These are phyloP conservation scores for Fusarium vanettenii DNA, from an alignment of 2,329 filamentous ascomycete genomes.

Conservation along the genomic window DNA sequence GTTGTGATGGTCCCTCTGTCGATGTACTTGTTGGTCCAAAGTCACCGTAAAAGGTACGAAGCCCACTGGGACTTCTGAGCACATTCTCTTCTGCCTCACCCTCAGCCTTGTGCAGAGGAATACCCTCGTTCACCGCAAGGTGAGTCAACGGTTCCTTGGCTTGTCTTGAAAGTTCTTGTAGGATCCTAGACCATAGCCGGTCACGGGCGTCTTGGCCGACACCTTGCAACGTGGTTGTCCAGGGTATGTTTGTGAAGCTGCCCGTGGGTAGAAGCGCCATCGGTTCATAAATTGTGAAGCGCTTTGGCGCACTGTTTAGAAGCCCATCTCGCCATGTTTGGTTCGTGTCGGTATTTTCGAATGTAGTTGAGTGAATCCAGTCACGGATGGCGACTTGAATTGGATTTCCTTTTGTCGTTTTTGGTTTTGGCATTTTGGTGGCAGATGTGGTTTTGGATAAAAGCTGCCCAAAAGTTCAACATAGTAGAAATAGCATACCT, in stretches of 20 bases:
- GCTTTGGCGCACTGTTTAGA: conserved; percentile 60
- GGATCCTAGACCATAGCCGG: conserved; percentile 61
- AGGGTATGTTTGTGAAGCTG: conserved; percentile 60
- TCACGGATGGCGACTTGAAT: conserved; percentile 47
- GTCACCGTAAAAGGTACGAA: conserved; percentile 77
- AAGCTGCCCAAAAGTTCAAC: neutral
- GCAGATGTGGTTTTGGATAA: conserved; percentile 9
- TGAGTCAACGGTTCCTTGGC: conserved; percentile 61
- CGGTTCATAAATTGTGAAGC: conserved; percentile 71
- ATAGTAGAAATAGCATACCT: neutral
- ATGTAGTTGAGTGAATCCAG: conserved; percentile 43
- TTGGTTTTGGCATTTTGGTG: conserved; percentile 44
- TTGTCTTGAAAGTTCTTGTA: conserved; percentile 58
- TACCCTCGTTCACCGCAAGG: conserved; percentile 71
- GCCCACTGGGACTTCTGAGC: conserved; percentile 76
- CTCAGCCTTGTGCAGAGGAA: conserved; percentile 58
- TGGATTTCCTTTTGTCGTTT: conserved; percentile 40
- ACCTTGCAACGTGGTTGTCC: conserved; percentile 52
- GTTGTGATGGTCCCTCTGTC: conserved; percentile 44
- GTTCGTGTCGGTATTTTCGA: neutral
- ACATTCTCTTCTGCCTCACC: conserved; percentile 67
- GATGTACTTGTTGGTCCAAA: conserved; percentile 69
- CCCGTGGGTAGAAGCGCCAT: conserved; percentile 71
- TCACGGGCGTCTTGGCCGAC: conserved; percentile 39
- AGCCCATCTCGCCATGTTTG: conserved; percentile 45